Base-by-base conservation (phyloP, 2,329 filamentous ascomycete species). In the Hypoxylon sp. region DNA sequence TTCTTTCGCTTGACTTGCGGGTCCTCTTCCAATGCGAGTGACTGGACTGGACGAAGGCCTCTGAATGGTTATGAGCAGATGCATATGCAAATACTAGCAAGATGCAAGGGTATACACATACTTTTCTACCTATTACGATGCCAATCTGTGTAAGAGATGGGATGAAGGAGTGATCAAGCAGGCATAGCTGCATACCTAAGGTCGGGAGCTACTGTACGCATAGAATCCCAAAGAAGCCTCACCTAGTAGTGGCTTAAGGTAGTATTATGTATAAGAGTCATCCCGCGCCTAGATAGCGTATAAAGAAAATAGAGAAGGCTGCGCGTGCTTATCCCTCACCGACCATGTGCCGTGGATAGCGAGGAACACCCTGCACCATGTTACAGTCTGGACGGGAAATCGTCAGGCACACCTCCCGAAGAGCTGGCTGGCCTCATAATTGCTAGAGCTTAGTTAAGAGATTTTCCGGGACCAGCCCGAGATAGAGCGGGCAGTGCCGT, bases 401-500 rank as follows among this genome's bases (percentile, higher is more conserved):
- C 54, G 51, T 23, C 57, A 60, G 57, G 57, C 37, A 60, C 57
- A 43, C 45, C 40, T 52, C 47, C 54, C 41, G 38, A 5, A 5
- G 21, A 25, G 44, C 51, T 47, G 35, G 36, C 47, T 55, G 44
- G 49, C 49, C 49, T 50, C 45, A 27, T 32, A 7, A 17, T 38
- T 34, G 48, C 49, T 25, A 25, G 21, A 44, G 36, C 45, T 34
- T 34, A n/a, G n/a, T n/a, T 9, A 31, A 38, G 37, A 48, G 29
- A 19, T 29, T 21, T 42, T 8, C 40, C 30, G 38, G 45, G 56
- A 54, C 56, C 41, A 48, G 35, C 45, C 42, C 50, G 44, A 20
- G 36, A 35, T n/a, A 13, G 46, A 46, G 56, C 56, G 56, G 56
- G 43, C 49, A 35, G 34, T 59, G 49, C 56, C 55, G 55, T 48